Conservation (phyloP, 805 yeast species). For the Hagleromyces aurorensis region DNA sequence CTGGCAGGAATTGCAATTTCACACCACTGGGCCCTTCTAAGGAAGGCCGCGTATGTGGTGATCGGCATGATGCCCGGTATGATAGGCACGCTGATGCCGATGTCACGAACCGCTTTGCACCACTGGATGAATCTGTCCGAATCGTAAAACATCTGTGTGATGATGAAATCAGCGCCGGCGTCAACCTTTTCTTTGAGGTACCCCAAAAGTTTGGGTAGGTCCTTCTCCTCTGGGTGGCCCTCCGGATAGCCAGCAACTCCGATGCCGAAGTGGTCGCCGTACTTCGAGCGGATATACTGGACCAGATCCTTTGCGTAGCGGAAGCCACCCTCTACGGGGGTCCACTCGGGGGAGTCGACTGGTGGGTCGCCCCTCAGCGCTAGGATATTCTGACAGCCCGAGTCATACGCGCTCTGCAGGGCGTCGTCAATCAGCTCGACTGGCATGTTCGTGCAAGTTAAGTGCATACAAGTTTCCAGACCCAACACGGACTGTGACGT, state of each 20-base stretch:
- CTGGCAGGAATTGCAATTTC: constrained; percentile 70
- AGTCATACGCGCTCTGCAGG: constrained; percentile 68
- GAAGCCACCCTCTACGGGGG: constrained; percentile 59
- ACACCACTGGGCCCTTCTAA: constrained; percentile 94
- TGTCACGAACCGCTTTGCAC: constrained; percentile 62
- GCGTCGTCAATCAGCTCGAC: constrained; percentile 75
- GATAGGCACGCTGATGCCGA: constrained; percentile 77
- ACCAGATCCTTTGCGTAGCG: constrained; percentile 83
- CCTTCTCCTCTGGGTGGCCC: constrained; percentile 86
- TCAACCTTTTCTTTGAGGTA: constrained; percentile 73
- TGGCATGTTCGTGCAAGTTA: constrained; percentile 95
- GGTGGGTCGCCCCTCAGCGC: constrained; percentile 98
- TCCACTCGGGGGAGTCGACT: constrained; percentile 39
- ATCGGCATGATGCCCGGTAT: constrained; percentile 99
- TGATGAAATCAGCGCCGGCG: constrained; percentile 92
- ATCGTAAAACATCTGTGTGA: constrained; percentile 89
- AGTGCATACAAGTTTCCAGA: constrained; percentile 94
- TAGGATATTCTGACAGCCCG: constrained; percentile 92
- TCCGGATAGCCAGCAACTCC: constrained; percentile 98
- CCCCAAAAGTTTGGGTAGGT: constrained; percentile 42
- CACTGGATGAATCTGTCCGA: constrained; percentile 76
- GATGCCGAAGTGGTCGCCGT: constrained; percentile 85
- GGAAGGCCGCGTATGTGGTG: constrained; percentile 85
- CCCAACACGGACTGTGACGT: constrained; percentile 88
- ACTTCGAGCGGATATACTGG: constrained; percentile 59